Conservation (phyloP, 1,284 basidiomycete genomes). For the Porodaedalea pini region DNA sequence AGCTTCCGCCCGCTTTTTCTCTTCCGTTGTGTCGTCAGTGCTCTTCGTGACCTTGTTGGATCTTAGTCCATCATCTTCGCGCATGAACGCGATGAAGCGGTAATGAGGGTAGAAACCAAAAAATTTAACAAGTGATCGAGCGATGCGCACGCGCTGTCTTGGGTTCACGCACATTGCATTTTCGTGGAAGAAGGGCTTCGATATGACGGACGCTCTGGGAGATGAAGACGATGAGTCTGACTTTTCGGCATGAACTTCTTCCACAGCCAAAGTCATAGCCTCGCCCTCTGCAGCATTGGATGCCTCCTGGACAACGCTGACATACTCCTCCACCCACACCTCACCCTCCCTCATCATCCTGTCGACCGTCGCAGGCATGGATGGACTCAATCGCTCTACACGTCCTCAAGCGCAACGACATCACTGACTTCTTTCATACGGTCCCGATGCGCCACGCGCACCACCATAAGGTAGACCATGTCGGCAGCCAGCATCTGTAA, state of each 20-base stretch:
- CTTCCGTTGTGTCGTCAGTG: background rate
- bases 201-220: background rate
- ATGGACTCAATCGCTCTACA: background rate
- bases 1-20: background rate
- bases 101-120: slow-evolving; percentile 16
- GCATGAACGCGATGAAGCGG: background rate
- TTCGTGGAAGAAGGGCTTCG: background rate
- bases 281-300: background rate
- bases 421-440: background rate
- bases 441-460: background rate
- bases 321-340: background rate
- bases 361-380: background rate
- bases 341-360: background rate
- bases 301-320: background rate
- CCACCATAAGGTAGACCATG: too few species aligned
- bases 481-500: too few species aligned
- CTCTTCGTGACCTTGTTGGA: background rate
- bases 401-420: slow-evolving; percentile 9
- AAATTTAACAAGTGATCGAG: slow-evolving; percentile 1
- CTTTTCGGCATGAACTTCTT: too few species aligned
- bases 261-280: background rate
- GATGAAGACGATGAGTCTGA: too few species aligned
- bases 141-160: background rate
- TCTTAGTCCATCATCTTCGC: background rate
- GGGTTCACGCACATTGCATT: background rate